Percentiles rank a stretch among this genome's conserved stretches.
These are phyloP conservation scores for Pulveroboletus ravenelii DNA, from an alignment of 768 basidiomycete genomes.

Conservation along the genomic window DNA sequence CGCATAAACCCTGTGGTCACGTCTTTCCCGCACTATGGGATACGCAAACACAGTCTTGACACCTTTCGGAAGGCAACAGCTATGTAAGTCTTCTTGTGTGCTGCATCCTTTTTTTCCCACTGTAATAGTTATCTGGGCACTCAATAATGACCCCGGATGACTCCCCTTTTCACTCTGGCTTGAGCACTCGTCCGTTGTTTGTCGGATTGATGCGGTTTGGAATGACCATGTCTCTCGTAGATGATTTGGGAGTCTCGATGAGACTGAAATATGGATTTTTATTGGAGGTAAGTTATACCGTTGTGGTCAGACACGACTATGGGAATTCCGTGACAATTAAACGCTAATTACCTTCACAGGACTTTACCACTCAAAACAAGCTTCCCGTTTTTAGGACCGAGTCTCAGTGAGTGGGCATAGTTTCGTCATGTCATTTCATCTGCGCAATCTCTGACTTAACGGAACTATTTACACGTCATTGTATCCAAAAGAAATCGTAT, in stretches of 20 bases:
- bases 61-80: slow-evolving; percentile 85
- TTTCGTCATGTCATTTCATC: background rate
- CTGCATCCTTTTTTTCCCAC: background rate
- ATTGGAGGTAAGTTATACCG: slow-evolving; percentile 41
- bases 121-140: background rate
- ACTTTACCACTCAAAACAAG: slow-evolving; percentile 54
- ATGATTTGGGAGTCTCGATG: slow-evolving; percentile 64
- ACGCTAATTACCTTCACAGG: slow-evolving; percentile 37
- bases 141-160: too few species aligned
- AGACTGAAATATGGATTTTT: slow-evolving; percentile 78
- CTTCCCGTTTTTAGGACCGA: slow-evolving; percentile 79
- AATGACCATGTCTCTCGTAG: slow-evolving; percentile 27
- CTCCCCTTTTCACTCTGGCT: background rate
- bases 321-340: background rate
- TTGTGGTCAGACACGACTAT: slow-evolving; percentile 2
- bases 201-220: background rate
- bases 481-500: slow-evolving; percentile 56
- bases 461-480: background rate
- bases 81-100: slow-evolving; percentile 47
- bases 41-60: slow-evolving; percentile 53
- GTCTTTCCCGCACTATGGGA: too few species aligned
- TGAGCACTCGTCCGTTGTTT: background rate
- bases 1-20: background rate
- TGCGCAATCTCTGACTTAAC: background rate
- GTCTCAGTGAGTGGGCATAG: slow-evolving; percentile 47